Evolutionary conservation across 2,329 filamentous ascomycete genomes (phyloP).

Genomic region (Epichloe scottii): DNA sequence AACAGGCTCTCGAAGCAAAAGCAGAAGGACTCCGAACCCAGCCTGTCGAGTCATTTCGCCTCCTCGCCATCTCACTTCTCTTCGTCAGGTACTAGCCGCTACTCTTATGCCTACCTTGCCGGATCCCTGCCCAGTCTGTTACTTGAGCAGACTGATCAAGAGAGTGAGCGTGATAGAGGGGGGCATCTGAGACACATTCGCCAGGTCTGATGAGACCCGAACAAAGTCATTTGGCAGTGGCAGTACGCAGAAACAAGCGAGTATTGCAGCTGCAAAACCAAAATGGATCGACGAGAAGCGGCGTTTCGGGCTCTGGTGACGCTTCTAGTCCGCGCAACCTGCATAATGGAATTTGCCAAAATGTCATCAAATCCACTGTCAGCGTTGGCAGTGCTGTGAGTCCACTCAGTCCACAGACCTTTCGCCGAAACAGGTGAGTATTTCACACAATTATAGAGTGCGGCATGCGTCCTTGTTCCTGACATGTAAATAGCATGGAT

Average conservation of each 20-base stretch:
- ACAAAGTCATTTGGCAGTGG: not conserved
- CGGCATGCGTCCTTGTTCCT: not conserved
- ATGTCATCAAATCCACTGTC: not conserved
- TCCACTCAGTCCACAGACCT: not conserved
- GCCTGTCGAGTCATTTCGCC: not conserved
- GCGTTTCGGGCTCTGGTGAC: not conserved
- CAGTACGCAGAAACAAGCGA: not conserved
- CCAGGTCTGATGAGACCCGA: not conserved
- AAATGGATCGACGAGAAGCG: not conserved
- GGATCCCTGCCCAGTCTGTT: conserved; percentile 1
- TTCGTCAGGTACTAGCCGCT: not conserved
- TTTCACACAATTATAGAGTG: not conserved
- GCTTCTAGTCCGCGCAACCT: not conserved
- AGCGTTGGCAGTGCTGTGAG: not conserved
- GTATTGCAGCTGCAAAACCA: not conserved
- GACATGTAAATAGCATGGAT: not conserved
- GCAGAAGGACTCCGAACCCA: not conserved
- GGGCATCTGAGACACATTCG: not conserved
- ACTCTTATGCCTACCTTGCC: conserved; percentile 1
- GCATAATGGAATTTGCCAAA: too few species aligned
- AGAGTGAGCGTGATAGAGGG: not conserved
- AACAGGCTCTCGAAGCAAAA: conserved; percentile 1
- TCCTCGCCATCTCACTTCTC: not conserved
- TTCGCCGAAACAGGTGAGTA: not conserved
- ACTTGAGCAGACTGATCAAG: not conserved